A percentile compares a stretch with the other conserved stretches of the same genome.
Evolutionary conservation across 2,329 filamentous ascomycete genomes (phyloP).

Genomic region (Emmonsia crescens): DNA sequence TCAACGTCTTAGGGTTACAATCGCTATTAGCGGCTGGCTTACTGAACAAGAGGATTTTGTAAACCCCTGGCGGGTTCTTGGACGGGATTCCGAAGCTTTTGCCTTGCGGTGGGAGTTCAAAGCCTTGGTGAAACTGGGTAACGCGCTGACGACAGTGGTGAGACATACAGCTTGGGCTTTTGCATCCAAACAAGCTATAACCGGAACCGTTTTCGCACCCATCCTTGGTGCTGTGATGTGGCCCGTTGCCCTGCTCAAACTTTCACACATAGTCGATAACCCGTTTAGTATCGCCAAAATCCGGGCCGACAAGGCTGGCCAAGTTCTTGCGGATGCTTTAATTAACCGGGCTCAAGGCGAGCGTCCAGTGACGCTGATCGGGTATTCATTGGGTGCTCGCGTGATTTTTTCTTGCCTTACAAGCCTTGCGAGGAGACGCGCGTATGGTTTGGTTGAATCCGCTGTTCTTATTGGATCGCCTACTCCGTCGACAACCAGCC

Average conservation of each 20-base stretch:
- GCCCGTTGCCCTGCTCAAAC: conserved; percentile 56
- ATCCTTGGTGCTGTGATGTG: conserved; percentile 56
- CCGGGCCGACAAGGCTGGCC: conserved; percentile 68
- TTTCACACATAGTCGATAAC: conserved; percentile 64
- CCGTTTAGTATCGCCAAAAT: conserved; percentile 69
- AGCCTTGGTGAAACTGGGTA: conserved; percentile 64
- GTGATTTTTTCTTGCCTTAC: conserved; percentile 75
- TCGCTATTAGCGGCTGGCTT: conserved; percentile 75
- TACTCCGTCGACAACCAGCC: conserved; percentile 56
- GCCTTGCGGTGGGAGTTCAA: conserved; percentile 75
- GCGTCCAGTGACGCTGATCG: conserved; percentile 66
- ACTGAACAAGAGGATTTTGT: conserved; percentile 60
- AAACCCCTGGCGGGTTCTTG: conserved; percentile 67
- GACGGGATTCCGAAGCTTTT: conserved; percentile 64
- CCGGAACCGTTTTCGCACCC: conserved; percentile 57
- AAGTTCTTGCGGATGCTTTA: conserved; percentile 69
- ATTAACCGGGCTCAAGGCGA: conserved; percentile 75
- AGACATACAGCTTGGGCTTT: conserved; percentile 68
- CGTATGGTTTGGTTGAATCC: conserved; percentile 74
- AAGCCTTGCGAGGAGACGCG: conserved; percentile 62
- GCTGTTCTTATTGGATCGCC: conserved; percentile 76
- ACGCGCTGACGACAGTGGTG: conserved; percentile 64
- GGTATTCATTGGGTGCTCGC: conserved; percentile 70
- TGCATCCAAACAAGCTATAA: conserved; percentile 65
- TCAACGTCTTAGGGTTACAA: conserved; percentile 65